These are phyloP conservation scores for Penicillium olsonii DNA, from an alignment of 2,329 filamentous ascomycete genomes.

Conservation along the genomic window DNA sequence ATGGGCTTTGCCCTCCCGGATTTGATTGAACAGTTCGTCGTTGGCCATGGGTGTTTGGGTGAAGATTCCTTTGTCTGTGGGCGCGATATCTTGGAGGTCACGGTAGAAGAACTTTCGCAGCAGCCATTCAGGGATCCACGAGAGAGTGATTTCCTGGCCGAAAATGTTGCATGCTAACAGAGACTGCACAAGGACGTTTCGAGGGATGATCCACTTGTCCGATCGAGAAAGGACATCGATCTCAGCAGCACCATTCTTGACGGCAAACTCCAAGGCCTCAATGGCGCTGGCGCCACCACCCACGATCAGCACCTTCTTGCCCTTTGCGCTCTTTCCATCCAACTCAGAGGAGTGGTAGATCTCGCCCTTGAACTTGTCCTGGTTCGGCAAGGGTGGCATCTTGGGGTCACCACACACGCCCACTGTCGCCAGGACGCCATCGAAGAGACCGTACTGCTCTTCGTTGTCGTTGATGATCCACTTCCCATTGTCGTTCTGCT, in stretches of 20 bases:
- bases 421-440: conserved; percentile 75
- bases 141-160: conserved; percentile 72
- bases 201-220: conserved; percentile 85
- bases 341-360: conserved; percentile 76
- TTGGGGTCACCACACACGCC: conserved; percentile 80
- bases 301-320: conserved; percentile 74
- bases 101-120: conserved; percentile 80
- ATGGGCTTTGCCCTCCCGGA: conserved; percentile 69
- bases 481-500: conserved; percentile 65
- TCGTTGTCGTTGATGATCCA: conserved; percentile 81
- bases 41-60: conserved; percentile 87
- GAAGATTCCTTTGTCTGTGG: conserved; percentile 68
- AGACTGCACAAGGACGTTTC: conserved; percentile 72
- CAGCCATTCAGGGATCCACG: conserved; percentile 75
- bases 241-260: conserved; percentile 64
- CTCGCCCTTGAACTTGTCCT: conserved; percentile 70
- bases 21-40: conserved; percentile 73
- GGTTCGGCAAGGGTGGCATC: conserved; percentile 68
- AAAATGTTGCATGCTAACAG: conserved; percentile 77
- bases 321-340: conserved; percentile 70
- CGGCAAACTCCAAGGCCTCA: conserved; percentile 78
- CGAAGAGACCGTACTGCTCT: conserved; percentile 68
- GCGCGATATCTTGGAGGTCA: conserved; percentile 73
- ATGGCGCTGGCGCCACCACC: conserved; percentile 80
- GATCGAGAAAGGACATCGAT: conserved; percentile 73